Percentiles rank a stretch among this genome's conserved stretches.
Conservation (phyloP, 768 basidiomycete species). For the Boletus reticuloceps region DNA sequence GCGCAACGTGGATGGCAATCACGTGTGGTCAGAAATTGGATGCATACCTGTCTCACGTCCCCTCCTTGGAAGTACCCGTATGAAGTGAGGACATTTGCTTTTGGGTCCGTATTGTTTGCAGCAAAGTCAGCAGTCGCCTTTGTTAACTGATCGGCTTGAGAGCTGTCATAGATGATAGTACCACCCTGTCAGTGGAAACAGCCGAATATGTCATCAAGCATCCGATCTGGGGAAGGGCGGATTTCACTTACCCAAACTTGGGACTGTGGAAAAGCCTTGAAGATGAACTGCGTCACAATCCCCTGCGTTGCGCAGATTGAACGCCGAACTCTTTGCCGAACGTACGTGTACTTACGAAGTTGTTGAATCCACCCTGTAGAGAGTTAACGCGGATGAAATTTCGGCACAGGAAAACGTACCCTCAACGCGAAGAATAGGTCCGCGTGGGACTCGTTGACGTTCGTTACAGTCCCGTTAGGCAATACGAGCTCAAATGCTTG, state of each 20-base stretch:
- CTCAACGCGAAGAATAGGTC: slow-evolving; percentile 47
- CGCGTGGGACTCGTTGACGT: slow-evolving; percentile 33
- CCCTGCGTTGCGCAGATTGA: slow-evolving; percentile 44
- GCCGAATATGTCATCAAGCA: slow-evolving; percentile 5
- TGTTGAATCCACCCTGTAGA: slow-evolving; percentile 60
- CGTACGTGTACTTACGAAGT: slow-evolving; percentile 41
- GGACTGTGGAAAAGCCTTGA: slow-evolving; percentile 41
- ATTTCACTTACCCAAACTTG: slow-evolving; percentile 22
- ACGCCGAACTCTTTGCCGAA: slow-evolving; percentile 4
- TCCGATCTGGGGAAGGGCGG: neutral
- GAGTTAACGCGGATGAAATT: neutral
- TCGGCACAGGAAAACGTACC: slow-evolving; percentile 26
- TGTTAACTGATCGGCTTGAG: slow-evolving; percentile 18
- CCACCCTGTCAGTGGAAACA: slow-evolving; percentile 42
- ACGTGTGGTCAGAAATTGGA: slow-evolving; percentile 1
- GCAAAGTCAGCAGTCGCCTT: slow-evolving; percentile 24
- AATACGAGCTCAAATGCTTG: slow-evolving; percentile 57
- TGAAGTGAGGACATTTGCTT: slow-evolving; percentile 40
- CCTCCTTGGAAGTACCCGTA: slow-evolving; percentile 33
- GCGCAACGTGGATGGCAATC: neutral
- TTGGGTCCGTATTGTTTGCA: slow-evolving; percentile 22
- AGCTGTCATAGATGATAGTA: slow-evolving; percentile 30
- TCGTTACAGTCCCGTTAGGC: slow-evolving; percentile 47
- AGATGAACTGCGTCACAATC: slow-evolving; percentile 56
- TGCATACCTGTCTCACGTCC: slow-evolving; percentile 33